Evolutionary conservation across 2,329 filamentous ascomycete genomes (phyloP), one percentile per base, ranked within the genome.

Genomic region (Penicillium sp.): DNA sequence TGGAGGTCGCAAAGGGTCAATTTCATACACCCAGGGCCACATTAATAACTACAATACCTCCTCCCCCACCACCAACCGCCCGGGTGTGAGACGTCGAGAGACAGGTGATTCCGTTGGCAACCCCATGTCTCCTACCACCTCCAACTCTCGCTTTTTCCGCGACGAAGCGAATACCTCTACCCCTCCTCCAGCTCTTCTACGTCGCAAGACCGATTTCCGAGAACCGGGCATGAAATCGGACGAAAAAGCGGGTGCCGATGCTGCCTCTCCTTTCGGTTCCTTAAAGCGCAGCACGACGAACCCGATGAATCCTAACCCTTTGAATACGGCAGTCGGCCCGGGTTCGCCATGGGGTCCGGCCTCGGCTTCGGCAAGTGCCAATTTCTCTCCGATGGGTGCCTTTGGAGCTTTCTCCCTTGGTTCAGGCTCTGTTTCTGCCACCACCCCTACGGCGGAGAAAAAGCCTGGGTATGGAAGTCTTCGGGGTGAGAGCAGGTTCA

Each of bases 401-500:
- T 99, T 99, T 75, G 93, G 93, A 11, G 95, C 87, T 68, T 98
- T 98, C 73, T 88, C 90, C n/a, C 74, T 96, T 52, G 78, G 77
- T 13, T 75, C 71, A 37, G 75, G 78, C 48, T 75, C 84, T 3
- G 77, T 80, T n/a, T 53, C 52, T 29, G 49, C 37, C n/a, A 44
- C 39, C 33, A 79, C 84, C 19, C 76, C 83, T 7, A 75, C 80
- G 8, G 79, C 82, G 4, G 91, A 96, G 53, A 96, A 95, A 77
- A 86, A 90, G 65, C 70, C 84, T 27, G 82, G 82, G 10, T 84
- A 89, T 67, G 88, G 86, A 27, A 87, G 84, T 68, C 75, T 84
- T 27, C 82, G 89, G 56, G 86, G 90, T 3, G 90, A 91, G 70
- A 96, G 92, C 72, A 87, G 92, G 27, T 86, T 97, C 68, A 93